Base-by-base conservation (phyloP, 192 early-diverging fungal genomes). In the Podila horticola region DNA sequence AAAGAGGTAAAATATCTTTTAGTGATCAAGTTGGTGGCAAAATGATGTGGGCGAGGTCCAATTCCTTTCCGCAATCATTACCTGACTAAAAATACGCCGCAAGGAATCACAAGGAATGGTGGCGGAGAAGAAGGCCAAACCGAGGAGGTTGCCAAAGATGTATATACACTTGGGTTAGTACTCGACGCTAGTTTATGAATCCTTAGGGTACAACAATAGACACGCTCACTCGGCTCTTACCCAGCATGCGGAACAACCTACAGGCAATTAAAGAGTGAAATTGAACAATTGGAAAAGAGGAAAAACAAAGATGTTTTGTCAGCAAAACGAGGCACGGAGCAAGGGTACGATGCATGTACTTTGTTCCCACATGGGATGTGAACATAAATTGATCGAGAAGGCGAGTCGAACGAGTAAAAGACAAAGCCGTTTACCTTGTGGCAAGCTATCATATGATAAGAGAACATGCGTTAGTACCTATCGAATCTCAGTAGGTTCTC, bases 241-340 rank as follows among this genome's bases (percentile, higher is more conserved):
- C 75, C 75, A 62, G 75, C 75, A 67, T 77, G 75, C 20, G 75
- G 75, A 66, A 77, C 75, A 63, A 77, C 75, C 75, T 77, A 55
- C n/a, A 26, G 24, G n/a, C 5, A 55, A 55, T n/a, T n/a, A 55
- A 26, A 36, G 34, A 36, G 34, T 9, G 12, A 26, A 36, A 34
- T 17, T 13, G 9, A 10, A 13, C 22, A 61, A 31, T 61, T 61
- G 29, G 55, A 58, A 4, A 28, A 58, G 4, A 28, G 3, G 26
- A 60, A 17, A 17, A 60, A 10, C 4, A 29, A 60, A 60, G 15
- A 31, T 60, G 30, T 24, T 29, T 24, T 19, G 24, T 7, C 6
- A 30, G 22, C 67, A 57, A 59, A 41, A 59, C 52, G n/a, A 10
- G 38, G 38, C 45, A 26, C 20, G n/a, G 51, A 4, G 19, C 19